Base-by-base conservation (phyloP, 2,329 filamentous ascomycete species). In the Dothistroma septosporum region DNA sequence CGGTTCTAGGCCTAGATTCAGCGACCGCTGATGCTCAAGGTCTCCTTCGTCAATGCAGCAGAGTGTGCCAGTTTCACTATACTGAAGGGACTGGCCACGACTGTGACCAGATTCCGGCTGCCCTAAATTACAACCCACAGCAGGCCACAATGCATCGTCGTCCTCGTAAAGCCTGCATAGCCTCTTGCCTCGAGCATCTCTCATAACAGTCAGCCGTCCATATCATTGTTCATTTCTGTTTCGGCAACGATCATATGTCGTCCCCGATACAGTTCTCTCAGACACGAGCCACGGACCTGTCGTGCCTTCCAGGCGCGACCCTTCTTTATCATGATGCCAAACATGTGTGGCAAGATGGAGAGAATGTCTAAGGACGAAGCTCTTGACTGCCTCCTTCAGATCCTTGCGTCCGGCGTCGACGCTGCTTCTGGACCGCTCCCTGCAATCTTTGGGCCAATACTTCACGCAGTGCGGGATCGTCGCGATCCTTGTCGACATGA, bases 381-480 rank as follows among this genome's bases (percentile, higher is more conserved):
- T n/a, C 47, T 21, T 33, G 54, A 33, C 37, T 35, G 7, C 10
- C 50, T 35, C 12, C 24, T 53, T 44, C 41, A 35, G 61, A 59
- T 33, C 56, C 62, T 55, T 67, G 62, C 61, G 68, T 59, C 74
- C 91, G 83, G 72, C 91, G 83, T 72, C 92, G 83, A 63, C 92
- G 83, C 33, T 92, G 91, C 66, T 92, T 86, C 72, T 84, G 57
- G 21, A 56, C 90, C 6, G 89, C 89, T 33, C 92, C 92, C 75
- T 96, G 90, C 2, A 90, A 87, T 55, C 94, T 83, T 73, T 96
- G 92, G 1, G 91, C 84, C 41, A 97, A 84, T 1, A 97, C 93
- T 53, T 93, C 88, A 56, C 92, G 84, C 46, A 99, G 79, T 58
- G 82, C 76, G 0, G 89, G 86, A 70, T 97, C 93, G 68, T 97